Evolutionary conservation across 2,329 filamentous ascomycete species (phyloP).

Genomic region (Fusarium bactridioides): DNA sequence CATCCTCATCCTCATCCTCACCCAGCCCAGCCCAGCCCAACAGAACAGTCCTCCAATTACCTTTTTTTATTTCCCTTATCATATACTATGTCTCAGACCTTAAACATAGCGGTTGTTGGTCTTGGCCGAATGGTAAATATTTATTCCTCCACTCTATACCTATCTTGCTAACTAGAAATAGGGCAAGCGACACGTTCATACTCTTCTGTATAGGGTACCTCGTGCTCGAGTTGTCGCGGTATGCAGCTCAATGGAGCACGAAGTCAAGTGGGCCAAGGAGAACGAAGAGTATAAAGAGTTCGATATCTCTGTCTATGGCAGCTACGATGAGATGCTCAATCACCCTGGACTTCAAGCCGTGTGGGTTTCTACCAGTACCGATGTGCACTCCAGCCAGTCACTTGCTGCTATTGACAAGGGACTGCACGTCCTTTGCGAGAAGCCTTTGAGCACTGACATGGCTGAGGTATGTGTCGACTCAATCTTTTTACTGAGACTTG

Average conservation of each 20-base stretch:
- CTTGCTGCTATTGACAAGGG: slow-evolving; percentile 15
- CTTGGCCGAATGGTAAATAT: slow-evolving; percentile 26
- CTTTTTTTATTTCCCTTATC: no score
- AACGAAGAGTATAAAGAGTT: slow-evolving; percentile 26
- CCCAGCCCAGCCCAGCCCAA: not conserved
- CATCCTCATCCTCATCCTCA: not conserved
- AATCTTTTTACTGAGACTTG: rapidly evolving
- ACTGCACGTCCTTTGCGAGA: slow-evolving; percentile 32
- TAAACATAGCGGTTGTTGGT: slow-evolving; percentile 30
- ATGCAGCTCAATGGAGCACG: slow-evolving; percentile 11
- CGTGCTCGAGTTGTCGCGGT: slow-evolving; percentile 24
- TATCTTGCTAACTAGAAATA: not conserved
- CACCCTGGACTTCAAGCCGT: slow-evolving; percentile 27
- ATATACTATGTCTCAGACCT: not conserved
- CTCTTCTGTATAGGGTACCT: slow-evolving; percentile 20
- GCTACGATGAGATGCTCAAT: slow-evolving; percentile 29
- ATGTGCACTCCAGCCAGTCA: slow-evolving; percentile 24
- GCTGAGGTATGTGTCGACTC: slow-evolving; percentile 57
- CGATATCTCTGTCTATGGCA: slow-evolving; percentile 10
- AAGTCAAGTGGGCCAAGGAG: slow-evolving; percentile 17
- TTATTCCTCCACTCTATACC: not conserved
- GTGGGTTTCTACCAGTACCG: slow-evolving; percentile 27
- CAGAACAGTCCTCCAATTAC: rapidly evolving
- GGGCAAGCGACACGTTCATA: slow-evolving; percentile 29
- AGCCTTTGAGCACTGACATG: slow-evolving; percentile 42